Conservation (phyloP, 1,284 basidiomycete genomes). For the Anthracocystis walkeri region DNA sequence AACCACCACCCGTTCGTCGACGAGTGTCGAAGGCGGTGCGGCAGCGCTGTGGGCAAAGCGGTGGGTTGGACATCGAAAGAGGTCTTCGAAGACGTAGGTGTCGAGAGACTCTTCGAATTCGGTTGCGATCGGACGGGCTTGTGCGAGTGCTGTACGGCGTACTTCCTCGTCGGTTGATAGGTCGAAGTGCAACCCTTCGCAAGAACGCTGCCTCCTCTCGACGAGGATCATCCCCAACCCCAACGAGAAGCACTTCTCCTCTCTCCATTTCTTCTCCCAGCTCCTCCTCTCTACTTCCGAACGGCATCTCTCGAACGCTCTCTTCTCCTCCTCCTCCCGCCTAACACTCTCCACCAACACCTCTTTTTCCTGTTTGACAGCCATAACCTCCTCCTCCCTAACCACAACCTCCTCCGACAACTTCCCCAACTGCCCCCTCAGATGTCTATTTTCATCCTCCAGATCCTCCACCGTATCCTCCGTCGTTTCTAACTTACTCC, state of each 20-base stretch:
- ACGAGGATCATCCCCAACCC: background rate
- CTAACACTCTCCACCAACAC: background rate
- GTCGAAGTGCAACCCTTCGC: background rate
- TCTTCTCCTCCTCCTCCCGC: background rate
- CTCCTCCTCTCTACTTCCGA: background rate
- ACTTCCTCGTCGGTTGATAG: background rate
- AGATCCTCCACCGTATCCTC: slow-evolving; percentile 47
- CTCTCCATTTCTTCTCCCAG: background rate
- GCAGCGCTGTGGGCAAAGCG: background rate
- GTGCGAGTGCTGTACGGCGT: background rate
- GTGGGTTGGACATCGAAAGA: background rate
- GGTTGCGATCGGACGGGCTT: background rate
- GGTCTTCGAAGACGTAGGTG: background rate
- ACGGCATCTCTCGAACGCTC: background rate
- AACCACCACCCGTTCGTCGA: slow-evolving; percentile 23
- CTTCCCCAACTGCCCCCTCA: slow-evolving; percentile 33
- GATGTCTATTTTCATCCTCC: slow-evolving; percentile 46
- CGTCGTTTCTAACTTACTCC: slow-evolving; percentile 14
- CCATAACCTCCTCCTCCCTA: slow-evolving; percentile 23
- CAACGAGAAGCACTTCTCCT: background rate
- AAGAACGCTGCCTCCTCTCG: background rate
- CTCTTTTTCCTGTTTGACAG: background rate
- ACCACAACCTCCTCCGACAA: slow-evolving; percentile 41
- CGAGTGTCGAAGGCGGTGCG: slow-evolving; percentile 13
- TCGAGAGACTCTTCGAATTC: background rate